Evolutionary conservation across 225 moss, liverwort and hornwort genomes (phyloP).

Genomic region (Thuidium tamariscinum): DNA sequence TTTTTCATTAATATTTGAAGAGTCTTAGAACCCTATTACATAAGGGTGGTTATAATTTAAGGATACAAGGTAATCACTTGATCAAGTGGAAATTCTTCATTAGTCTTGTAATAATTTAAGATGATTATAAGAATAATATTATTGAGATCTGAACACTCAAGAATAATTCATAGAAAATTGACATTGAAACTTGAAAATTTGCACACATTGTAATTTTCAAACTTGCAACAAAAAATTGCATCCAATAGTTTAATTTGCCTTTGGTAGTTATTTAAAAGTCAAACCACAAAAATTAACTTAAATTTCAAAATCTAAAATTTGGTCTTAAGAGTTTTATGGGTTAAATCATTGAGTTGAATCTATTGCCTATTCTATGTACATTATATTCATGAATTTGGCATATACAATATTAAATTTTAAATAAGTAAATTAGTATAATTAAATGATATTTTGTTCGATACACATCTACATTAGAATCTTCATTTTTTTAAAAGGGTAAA

Average conservation of each 20-base stretch:
- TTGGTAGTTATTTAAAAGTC: accelerated
- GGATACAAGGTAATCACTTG: neutral
- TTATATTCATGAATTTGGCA: neutral
- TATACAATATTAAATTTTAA: neutral
- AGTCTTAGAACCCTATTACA: accelerated
- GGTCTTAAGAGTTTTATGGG: neutral
- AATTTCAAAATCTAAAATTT: neutral
- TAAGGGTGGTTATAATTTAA: accelerated
- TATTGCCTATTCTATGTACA: neutral
- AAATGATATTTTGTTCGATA: too few species aligned
- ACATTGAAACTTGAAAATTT: accelerated
- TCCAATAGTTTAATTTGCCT: accelerated
- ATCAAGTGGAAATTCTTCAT: neutral
- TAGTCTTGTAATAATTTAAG: neutral
- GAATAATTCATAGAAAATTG: neutral
- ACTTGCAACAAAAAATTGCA: neutral
- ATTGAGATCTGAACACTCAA: neutral
- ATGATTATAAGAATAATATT: neutral
- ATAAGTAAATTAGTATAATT: too few species aligned
- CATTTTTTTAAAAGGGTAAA: too few species aligned
- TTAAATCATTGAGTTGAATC: neutral
- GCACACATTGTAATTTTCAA: accelerated
- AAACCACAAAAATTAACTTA: accelerated
- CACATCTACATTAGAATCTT: neutral
- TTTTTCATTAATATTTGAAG: neutral